These are phyloP conservation scores for Solanum chiquidenum DNA, from an alignment of 257 asterid species.

Conservation along the genomic window DNA sequence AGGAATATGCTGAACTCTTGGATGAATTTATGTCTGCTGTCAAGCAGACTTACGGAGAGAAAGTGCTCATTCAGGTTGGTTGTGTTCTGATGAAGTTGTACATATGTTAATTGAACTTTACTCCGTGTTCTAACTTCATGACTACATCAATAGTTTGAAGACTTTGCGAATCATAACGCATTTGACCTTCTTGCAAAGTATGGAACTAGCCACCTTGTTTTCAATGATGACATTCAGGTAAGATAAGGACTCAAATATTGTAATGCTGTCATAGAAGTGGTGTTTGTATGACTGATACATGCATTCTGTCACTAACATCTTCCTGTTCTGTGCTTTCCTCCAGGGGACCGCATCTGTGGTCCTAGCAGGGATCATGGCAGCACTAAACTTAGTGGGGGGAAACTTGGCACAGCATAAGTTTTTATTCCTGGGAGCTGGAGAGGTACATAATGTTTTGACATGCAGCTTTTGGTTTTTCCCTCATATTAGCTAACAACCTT, in stretches of 20 bases:
- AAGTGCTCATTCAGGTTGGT: constrained; percentile 68
- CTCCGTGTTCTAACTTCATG: not conserved
- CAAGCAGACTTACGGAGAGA: constrained; percentile 73
- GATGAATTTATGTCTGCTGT: constrained; percentile 79
- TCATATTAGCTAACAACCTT: not conserved
- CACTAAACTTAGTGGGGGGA: constrained; percentile 57
- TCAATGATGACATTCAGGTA: constrained; percentile 81
- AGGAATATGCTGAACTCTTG: constrained; percentile 74
- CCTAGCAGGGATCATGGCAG: constrained; percentile 61
- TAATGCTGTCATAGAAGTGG: not conserved
- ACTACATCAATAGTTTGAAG: constrained; percentile 53
- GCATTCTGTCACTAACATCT: not conserved
- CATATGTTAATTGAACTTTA: not conserved
- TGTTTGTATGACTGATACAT: not conserved
- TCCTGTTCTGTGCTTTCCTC: not conserved
- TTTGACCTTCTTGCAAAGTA: constrained; percentile 70
- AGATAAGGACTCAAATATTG: not conserved
- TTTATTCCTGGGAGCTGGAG: constrained; percentile 86
- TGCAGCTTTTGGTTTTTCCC: not conserved
- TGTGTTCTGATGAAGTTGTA: not conserved
- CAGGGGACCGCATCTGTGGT: constrained; percentile 90
- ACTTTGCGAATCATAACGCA: constrained; percentile 80
- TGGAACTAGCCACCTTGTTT: constrained; percentile 62
- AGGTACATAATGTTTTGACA: constrained; percentile 24
- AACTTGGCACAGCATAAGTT: constrained; percentile 57